Base-by-base conservation (phyloP, 116 monocot genomes). In the Thalassia testudinum region DNA sequence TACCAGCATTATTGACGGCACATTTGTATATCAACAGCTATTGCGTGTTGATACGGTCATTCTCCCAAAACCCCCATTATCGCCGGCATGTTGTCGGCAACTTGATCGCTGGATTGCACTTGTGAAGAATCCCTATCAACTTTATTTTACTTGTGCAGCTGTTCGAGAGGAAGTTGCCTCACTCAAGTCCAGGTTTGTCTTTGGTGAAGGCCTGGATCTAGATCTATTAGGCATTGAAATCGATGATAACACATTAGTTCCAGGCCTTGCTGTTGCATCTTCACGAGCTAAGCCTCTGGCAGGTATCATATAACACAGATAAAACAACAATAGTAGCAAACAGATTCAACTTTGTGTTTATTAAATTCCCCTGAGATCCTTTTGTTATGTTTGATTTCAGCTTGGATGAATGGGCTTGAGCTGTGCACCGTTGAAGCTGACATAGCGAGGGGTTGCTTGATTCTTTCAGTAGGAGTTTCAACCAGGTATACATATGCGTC, bases 361-460 rank as follows among this genome's bases (percentile, higher is more conserved):
- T 49, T 38, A n/a, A 37, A 37, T 17, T 27, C n/a, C 47, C 17
- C 16, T 61, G 22, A 49, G 10, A 60, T 78, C 29, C 30, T 34
- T 34, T 34, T 34, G 30, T 10, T 10, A 34, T 10, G n/a, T n/a
- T 34, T 10, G 3, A 34, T 34, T 26, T 14, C 73, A 93, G 93
- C 78, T 59, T 93, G 93, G 93, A 93, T 87, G 87, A 87, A 84
- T 65, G 93, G 93, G 17, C 59, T 92, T 63, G 92, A 92, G 65
- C 75, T 92, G 7, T 80, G 63, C 50, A 72, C 83, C 0, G 12
- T 92, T 12, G 92, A 92, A 55, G 74, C 45, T 42, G 92, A 92
- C 63, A 65, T 40, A 1, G 27, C 56, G 42, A 42, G 69, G 5
- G 86, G 66, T 21, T 75, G 47, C 70, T 59, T 92, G 75, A 68